A percentile compares a stretch with the other conserved stretches of the same genome.
These are phyloP conservation scores for Cadophora malorum DNA, from an alignment of 2,329 filamentous ascomycete species.

Conservation along the genomic window DNA sequence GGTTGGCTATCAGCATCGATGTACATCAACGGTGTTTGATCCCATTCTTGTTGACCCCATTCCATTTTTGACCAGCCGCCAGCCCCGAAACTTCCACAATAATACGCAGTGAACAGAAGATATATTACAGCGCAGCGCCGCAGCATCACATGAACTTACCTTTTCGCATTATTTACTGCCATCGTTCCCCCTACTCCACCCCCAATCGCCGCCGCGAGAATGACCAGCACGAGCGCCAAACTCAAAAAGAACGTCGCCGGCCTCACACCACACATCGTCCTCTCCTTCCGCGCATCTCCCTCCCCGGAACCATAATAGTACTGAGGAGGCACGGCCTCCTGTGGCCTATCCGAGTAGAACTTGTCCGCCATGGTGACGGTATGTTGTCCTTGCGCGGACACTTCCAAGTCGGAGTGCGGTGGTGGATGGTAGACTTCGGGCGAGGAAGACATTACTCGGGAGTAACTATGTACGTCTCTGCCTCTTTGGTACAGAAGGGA, in stretches of 20 bases:
- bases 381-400: slow-evolving; percentile 9
- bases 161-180: slow-evolving; percentile 32
- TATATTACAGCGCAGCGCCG: background rate
- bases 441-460: slow-evolving; percentile 16
- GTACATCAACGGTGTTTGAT: background rate
- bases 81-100: background rate
- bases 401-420: slow-evolving; percentile 20
- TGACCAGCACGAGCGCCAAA: slow-evolving; percentile 28
- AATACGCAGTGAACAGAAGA: background rate
- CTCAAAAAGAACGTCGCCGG: slow-evolving; percentile 25
- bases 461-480: background rate
- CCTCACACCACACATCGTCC: slow-evolving; percentile 26
- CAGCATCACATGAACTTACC: background rate
- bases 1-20: background rate
- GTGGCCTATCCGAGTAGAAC: slow-evolving; percentile 5
- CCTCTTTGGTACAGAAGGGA: background rate
- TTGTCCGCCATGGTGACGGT: slow-evolving; percentile 9
- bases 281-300: slow-evolving; percentile 4
- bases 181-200: slow-evolving; percentile 31
- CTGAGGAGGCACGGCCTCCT: slow-evolving; percentile 12
- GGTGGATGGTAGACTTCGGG: slow-evolving; percentile 16
- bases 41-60: background rate
- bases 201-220: slow-evolving; percentile 30
- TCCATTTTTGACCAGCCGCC: background rate
- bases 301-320: slow-evolving; percentile 8